Conservation (phyloP, 2,329 filamentous ascomycete species). For the Kalmusia sp. region DNA sequence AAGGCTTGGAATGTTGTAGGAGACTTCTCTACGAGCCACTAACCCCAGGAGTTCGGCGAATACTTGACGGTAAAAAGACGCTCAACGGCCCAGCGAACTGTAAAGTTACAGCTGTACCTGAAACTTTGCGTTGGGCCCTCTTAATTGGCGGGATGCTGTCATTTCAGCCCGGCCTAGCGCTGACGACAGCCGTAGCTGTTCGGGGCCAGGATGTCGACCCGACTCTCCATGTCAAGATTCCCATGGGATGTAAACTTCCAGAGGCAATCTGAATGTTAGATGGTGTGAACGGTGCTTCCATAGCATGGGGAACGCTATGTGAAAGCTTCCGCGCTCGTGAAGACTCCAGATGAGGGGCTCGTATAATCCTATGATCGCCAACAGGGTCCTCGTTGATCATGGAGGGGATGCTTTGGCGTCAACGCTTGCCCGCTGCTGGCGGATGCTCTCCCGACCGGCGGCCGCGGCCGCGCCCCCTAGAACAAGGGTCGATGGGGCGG, state of each 20-base stretch:
- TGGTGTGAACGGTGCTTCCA: background rate
- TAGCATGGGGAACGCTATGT: background rate
- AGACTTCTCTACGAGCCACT: background rate
- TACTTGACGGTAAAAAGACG: background rate
- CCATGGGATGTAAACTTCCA: background rate
- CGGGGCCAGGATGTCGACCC: background rate
- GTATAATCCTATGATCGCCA: conserved; percentile 3
- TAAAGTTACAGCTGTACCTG: conserved; percentile 3
- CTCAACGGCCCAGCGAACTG: background rate
- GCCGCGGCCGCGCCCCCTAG: background rate
- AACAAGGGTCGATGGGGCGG: too few relatives aligned
- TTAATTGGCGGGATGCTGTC: background rate
- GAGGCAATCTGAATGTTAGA: background rate
- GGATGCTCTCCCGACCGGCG: background rate
- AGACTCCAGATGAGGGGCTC: background rate
- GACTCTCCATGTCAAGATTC: background rate
- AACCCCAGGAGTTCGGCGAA: background rate
- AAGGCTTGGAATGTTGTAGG: background rate
- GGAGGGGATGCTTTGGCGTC: background rate
- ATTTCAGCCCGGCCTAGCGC: background rate
- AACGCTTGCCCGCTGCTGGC: background rate
- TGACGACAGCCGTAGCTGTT: conserved; percentile 5
- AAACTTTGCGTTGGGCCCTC: background rate
- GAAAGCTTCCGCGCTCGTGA: too few relatives aligned
- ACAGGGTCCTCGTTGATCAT: background rate